A percentile compares a stretch with the other conserved stretches of the same genome.
phyloP scores from a whole-genome alignment of 192 early-diverging fungal genomes.

The Podila minutissima region DNA sequence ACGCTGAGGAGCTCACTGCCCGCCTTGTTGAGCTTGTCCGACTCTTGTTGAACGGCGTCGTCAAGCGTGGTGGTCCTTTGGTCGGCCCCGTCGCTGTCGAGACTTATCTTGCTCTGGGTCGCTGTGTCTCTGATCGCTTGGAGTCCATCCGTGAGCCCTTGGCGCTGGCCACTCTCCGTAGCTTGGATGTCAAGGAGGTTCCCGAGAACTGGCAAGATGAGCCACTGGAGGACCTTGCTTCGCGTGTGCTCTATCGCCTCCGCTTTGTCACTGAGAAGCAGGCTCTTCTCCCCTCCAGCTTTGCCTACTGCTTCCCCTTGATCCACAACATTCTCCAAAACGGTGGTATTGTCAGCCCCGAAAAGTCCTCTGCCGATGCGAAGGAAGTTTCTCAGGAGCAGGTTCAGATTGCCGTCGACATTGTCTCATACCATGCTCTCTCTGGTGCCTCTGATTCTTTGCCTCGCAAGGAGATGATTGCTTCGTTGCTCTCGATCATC shows the following conservation, averaged over 20 bases:
- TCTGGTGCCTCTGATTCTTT: constrained; percentile 60
- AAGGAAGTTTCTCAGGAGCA: constrained; percentile 68
- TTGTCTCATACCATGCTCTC: constrained; percentile 69
- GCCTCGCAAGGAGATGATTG: constrained; percentile 73
- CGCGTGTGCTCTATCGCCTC: constrained; percentile 74
- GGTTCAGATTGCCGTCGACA: constrained; percentile 70
- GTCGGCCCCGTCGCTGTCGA: constrained; percentile 66
- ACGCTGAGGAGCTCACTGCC: constrained; percentile 60
- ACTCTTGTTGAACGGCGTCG: constrained; percentile 61
- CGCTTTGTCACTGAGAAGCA: constrained; percentile 66
- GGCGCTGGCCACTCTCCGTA: constrained; percentile 61
- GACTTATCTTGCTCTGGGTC: constrained; percentile 63
- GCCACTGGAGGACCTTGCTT: constrained; percentile 58
- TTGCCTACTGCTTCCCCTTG: constrained; percentile 74
- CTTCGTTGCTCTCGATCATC: constrained; percentile 68
- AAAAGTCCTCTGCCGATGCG: constrained; percentile 51
- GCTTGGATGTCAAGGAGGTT: constrained; percentile 54
- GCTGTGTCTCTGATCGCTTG: constrained; percentile 54
- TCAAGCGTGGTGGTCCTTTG: constrained; percentile 61
- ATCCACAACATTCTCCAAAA: constrained; percentile 69
- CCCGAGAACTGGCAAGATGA: constrained; percentile 60
- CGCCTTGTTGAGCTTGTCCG: constrained; percentile 68
- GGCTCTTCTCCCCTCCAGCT: constrained; percentile 67
- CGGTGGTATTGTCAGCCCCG: constrained; percentile 65
- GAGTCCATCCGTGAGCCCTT: constrained; percentile 53